A percentile compares a stretch with the other conserved stretches of the same genome.
Evolutionary conservation across 1,284 basidiomycete genomes (phyloP).

Genomic region (Ustilago hordei): DNA sequence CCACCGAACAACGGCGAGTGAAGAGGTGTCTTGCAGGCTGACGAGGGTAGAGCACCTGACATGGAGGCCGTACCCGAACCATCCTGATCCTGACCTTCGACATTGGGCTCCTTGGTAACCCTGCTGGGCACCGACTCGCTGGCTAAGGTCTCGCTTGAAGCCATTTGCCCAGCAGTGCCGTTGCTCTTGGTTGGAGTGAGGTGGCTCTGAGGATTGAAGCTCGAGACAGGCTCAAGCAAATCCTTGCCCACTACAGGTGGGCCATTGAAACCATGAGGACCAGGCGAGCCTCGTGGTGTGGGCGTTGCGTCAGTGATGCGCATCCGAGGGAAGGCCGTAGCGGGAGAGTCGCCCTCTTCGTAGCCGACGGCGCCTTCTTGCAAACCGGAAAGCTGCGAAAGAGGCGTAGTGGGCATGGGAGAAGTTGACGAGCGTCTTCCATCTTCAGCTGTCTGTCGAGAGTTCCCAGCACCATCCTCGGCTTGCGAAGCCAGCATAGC

Average conservation of each 20-base stretch:
- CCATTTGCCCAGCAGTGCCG: background rate
- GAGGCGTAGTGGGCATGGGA: conserved; percentile 37
- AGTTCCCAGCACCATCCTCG: conserved; percentile 20
- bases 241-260: conserved; percentile 34
- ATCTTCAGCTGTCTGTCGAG: conserved; percentile 17
- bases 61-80: conserved; percentile 13
- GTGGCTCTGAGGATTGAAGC: conserved; percentile 23
- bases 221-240: conserved; percentile 29
- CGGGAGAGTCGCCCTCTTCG: conserved; percentile 52
- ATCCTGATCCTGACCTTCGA: conserved; percentile 13
- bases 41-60: conserved; percentile 50
- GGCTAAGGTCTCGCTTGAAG: background rate
- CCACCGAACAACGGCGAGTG: conserved; percentile 63
- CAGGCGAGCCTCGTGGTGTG: conserved; percentile 58
- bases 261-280: conserved; percentile 25
- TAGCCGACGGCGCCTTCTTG: conserved; percentile 16
- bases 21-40: conserved; percentile 57
- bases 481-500: conserved; percentile 35
- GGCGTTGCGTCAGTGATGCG: conserved; percentile 61
- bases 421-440: conserved; percentile 27
- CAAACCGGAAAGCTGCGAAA: conserved; percentile 30
- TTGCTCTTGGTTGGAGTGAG: background rate
- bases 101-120: conserved; percentile 3
- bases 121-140: conserved; percentile 10
- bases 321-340: conserved; percentile 57